Evolutionary conservation across 2,329 filamentous ascomycete species (phyloP), one percentile per base, ranked within the genome.

Genomic region (Colletotrichum brevisporum): DNA sequence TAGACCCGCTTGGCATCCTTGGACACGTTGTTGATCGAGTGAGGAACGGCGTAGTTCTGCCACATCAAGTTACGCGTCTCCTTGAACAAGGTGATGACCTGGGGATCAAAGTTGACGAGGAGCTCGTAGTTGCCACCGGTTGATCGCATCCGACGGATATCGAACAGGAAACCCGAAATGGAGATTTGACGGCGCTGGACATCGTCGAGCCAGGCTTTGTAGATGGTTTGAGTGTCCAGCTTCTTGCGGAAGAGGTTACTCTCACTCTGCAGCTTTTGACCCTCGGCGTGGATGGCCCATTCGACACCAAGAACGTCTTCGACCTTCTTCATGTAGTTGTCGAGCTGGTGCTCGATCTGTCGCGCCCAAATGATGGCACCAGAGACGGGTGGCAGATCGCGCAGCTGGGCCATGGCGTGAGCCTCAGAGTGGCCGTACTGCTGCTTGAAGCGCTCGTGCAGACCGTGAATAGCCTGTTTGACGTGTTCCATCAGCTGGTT

Each of bases 1-100:
- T 99, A 99, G 4, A 99, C 96, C 61, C 96, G 90, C 82, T 98
- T 97, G n/a, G 96, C 97, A 78, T 99, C 96, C 80, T 98, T 99
- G 1, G 97, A 97, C 62, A 97, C 94, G 72, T 94, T 98, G 80
- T 92, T 97, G 76, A 99, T 94, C 15, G 93, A 91, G 79, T 99
- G 96, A 9, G 97, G 97, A 26, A 99, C 94, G 65, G 94, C 92
- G 79, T 94, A 99, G 73, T 94, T 96, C 71, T 97, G 91, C 95
- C 96, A 99, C 13, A 94, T 90, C 51, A 99, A 84, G 77, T 99
- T 99, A 48, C 97, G 91, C 27, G 97, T 97, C 83, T 99, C 96
- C 78, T 99, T 99, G 87, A 99, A 99, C 10, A 99, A 85, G 0
- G 95, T 95, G 77, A 99, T 99, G 65, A 98, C 94, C 78, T 99